A percentile compares a stretch with the other conserved stretches of the same genome.
phyloP scores from a whole-genome alignment of 2,329 filamentous ascomycete genomes.

The Chrysosporium keratinophilum region DNA sequence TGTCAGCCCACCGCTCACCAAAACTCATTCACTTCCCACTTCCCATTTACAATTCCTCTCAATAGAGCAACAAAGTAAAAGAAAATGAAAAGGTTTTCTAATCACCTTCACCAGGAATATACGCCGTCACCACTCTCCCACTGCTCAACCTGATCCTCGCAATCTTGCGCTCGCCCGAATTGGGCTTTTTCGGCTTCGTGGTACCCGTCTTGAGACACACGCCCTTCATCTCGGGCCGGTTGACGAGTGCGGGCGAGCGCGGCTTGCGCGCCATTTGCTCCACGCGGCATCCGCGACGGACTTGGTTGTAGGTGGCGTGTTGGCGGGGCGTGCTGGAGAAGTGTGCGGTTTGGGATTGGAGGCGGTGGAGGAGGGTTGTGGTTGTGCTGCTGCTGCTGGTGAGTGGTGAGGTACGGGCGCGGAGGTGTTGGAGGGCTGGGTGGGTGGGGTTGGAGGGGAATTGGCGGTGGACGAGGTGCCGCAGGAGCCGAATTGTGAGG shows the following conservation, averaged over 20 bases:
- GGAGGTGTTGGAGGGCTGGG: slow-evolving; percentile 14
- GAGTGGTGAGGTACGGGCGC: slow-evolving; percentile 20
- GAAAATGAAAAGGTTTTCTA: not conserved
- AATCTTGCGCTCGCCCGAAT: slow-evolving; percentile 93
- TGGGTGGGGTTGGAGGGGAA: slow-evolving; percentile 22
- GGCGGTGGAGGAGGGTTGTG: slow-evolving; percentile 14
- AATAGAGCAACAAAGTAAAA: not conserved
- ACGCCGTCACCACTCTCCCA: slow-evolving; percentile 78
- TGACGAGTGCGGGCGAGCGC: slow-evolving; percentile 70
- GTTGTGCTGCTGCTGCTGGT: slow-evolving; percentile 16
- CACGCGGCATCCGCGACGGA: slow-evolving; percentile 64
- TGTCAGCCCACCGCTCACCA: too few species aligned
- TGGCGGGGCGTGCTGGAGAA: slow-evolving; percentile 51
- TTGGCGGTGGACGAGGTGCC: slow-evolving; percentile 21
- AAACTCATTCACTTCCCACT: not conserved
- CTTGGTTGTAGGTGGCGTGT: slow-evolving; percentile 61
- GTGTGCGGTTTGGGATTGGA: slow-evolving; percentile 26
- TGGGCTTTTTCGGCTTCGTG: slow-evolving; percentile 95
- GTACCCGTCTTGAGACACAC: slow-evolving; percentile 92
- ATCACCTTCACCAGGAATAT: slow-evolving; percentile 90
- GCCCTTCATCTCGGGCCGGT: slow-evolving; percentile 78
- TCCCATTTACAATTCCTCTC: not conserved
- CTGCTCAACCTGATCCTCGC: slow-evolving; percentile 81
- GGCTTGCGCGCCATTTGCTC: slow-evolving; percentile 73
- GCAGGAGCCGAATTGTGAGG: slow-evolving; percentile 27